These are phyloP conservation scores for Backusella luteola DNA, from an alignment of 192 early-diverging fungal species.

Conservation along the genomic window DNA sequence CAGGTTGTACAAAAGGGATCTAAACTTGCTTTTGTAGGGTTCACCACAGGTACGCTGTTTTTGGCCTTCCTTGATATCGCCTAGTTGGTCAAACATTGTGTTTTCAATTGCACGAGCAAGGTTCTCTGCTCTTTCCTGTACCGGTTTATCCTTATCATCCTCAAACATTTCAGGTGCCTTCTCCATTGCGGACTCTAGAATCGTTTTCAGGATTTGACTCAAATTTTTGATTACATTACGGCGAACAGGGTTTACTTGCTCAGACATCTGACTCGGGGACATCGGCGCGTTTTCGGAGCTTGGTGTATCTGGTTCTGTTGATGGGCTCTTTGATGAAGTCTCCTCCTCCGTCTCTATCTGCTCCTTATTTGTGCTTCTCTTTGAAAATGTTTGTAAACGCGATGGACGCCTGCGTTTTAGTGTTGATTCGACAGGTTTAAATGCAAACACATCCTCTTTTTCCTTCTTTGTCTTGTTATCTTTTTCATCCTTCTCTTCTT, in stretches of 20 bases:
- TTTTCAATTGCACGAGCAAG: conserved; percentile 48
- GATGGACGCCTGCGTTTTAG: not conserved
- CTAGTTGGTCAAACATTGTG: conserved; percentile 46
- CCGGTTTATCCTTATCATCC: conserved; percentile 8
- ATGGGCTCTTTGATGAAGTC: not conserved
- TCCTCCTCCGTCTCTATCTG: not conserved
- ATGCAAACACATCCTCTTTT: not conserved
- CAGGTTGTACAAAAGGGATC: conserved; percentile 79
- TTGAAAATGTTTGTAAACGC: not conserved
- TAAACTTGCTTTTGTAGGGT: conserved; percentile 75
- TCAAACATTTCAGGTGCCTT: conserved; percentile 27
- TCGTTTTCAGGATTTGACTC: conserved; percentile 32
- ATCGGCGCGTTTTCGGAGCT: conserved; percentile 10
- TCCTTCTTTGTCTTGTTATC: not conserved
- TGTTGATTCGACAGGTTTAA: not conserved
- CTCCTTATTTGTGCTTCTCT: not conserved
- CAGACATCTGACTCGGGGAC: conserved; percentile 10
- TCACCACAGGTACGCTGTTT: conserved; percentile 40
- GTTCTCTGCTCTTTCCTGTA: conserved; percentile 31
- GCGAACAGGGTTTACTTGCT: conserved; percentile 43
- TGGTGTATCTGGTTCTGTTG: not conserved
- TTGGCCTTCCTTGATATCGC: conserved; percentile 18
- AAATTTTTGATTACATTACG: conserved; percentile 49
- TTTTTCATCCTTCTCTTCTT: not conserved
- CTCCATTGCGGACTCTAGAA: conserved; percentile 13